These are phyloP conservation scores for Stachybotrys echinatus DNA, from an alignment of 2,329 filamentous ascomycete genomes.

Conservation along the genomic window DNA sequence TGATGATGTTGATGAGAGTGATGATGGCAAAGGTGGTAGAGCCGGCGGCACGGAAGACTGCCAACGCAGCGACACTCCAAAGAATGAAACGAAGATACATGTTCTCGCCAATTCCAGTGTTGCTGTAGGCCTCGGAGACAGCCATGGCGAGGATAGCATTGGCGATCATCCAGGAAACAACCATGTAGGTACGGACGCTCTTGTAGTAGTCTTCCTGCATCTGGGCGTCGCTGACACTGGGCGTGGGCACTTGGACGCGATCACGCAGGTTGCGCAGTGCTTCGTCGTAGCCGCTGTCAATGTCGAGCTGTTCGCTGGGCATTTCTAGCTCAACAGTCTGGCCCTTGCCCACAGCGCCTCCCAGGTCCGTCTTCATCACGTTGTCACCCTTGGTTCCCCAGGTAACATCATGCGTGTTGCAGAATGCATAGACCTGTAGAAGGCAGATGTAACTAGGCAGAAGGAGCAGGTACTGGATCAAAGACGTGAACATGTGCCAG, in stretches of 20 bases:
- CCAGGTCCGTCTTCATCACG: slow-evolving; percentile 85
- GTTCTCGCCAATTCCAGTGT: slow-evolving; percentile 69
- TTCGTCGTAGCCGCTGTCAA: slow-evolving; percentile 96
- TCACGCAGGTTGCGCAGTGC: slow-evolving; percentile 94
- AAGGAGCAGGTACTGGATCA: slow-evolving; percentile 86
- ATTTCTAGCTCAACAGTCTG: slow-evolving; percentile 91
- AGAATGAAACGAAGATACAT: slow-evolving; percentile 90
- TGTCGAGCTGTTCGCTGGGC: slow-evolving; percentile 96
- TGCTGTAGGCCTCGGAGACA: slow-evolving; percentile 78
- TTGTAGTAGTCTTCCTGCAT: slow-evolving; percentile 98
- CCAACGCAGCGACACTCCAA: slow-evolving; percentile 82
- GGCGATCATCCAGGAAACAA: slow-evolving; percentile 86
- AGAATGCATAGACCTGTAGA: slow-evolving; percentile 96
- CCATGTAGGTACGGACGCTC: slow-evolving; percentile 95
- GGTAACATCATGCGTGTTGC: slow-evolving; percentile 22
- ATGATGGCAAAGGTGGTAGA: slow-evolving; percentile 77
- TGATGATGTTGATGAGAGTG: slow-evolving; percentile 75
- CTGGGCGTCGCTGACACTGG: slow-evolving; percentile 65
- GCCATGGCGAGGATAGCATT: slow-evolving; percentile 94
- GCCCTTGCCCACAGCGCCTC: slow-evolving; percentile 73
- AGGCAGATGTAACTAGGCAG: slow-evolving; percentile 95
- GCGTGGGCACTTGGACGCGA: slow-evolving; percentile 70
- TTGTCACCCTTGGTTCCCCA: slow-evolving; percentile 87
- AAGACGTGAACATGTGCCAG: slow-evolving; percentile 97
- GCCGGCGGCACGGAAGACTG: slow-evolving; percentile 82